Base-by-base conservation (phyloP, 345 rosid species). In the Physaria fendleri region DNA sequence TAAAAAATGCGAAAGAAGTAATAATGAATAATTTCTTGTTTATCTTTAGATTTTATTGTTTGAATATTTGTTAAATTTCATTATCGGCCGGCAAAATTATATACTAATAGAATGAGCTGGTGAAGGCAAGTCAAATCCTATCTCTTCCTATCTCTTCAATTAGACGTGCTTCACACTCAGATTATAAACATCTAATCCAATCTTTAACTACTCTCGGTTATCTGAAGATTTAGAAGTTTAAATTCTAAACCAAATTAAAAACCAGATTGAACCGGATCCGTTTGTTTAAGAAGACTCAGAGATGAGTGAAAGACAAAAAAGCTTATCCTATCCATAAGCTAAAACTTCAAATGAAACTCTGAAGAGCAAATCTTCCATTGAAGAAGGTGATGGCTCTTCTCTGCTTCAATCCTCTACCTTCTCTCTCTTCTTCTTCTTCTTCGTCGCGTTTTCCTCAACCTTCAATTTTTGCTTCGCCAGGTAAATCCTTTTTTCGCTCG, bases 111-210 rank as follows among this genome's bases (percentile, higher is more conserved):
- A 20, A 54, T 68, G 62, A 52, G 67, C 62, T 69, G 73, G 73
- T 61, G 16, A 53, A 60, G 12, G 21, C 15, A 61, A 45, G 62
- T 61, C 73, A 69, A 60, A 20, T 44, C 56, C 27, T 45, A 21
- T 3, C 42, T 8, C n/a, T n/a, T n/a, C n/a, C n/a, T n/a, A n/a
- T n/a, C n/a, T n/a, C n/a, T n/a, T n/a, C 18, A 28, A 45, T 46
- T 22, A 69, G 54, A 61, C 73, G 68, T 69, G 73, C 73, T 37
- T 69, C 73, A 61, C 57, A 69, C 68, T n/a, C n/a, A n/a, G n/a
- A n/a, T n/a, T n/a, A n/a, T n/a, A n/a, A n/a, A n/a, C n/a, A n/a
- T n/a, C n/a, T n/a, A n/a, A n/a, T n/a, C n/a, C n/a, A n/a, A n/a
- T n/a, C n/a, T n/a, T n/a, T 15, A 35, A 9, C 18, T 35, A 41